These are phyloP conservation scores for Mortierella sp. DNA, from an alignment of 371 early-diverging fungal genomes.

Conservation along the genomic window DNA sequence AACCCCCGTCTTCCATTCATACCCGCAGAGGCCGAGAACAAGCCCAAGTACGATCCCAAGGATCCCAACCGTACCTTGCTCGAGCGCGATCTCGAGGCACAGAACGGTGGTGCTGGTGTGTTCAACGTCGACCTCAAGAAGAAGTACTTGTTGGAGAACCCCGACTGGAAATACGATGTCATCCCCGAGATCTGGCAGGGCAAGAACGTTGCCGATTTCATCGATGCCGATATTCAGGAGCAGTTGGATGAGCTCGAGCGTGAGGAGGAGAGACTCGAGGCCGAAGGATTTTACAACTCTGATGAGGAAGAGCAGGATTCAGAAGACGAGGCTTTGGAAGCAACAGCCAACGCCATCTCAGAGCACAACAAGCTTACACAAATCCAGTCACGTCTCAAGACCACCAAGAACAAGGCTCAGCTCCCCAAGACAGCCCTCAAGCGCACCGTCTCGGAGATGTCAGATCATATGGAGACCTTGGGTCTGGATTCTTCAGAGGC, in stretches of 20 bases:
- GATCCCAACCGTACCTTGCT: conserved; percentile 89
- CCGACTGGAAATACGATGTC: conserved; percentile 98
- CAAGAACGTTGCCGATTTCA: conserved; percentile 99
- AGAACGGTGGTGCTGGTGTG: conserved; percentile 96
- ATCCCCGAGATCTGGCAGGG: conserved; percentile 99
- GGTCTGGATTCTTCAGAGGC: conserved; percentile 65
- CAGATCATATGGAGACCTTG: conserved; percentile 61
- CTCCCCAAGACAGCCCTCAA: conserved; percentile 71
- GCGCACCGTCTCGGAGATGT: conserved; percentile 67
- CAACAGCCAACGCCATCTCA: conserved; percentile 86
- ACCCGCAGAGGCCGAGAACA: conserved; percentile 80
- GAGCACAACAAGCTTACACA: conserved; percentile 86
- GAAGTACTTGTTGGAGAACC: conserved; percentile 84
- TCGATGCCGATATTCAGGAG: conserved; percentile 97
- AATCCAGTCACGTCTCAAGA: conserved; percentile 74
- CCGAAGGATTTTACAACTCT: conserved; percentile 95
- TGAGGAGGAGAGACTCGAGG: conserved; percentile 95
- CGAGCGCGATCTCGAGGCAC: conserved; percentile 92
- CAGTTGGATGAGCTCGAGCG: conserved; percentile 96
- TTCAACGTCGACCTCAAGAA: conserved; percentile 94
- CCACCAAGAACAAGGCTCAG: conserved; percentile 58
- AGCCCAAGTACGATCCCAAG: conserved; percentile 80
- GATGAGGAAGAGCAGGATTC: conserved; percentile 79
- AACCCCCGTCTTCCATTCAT: conserved; percentile 87
- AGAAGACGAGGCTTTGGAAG: conserved; percentile 82